Evolutionary conservation across 371 early-diverging fungal species (phyloP).

Genomic region (Blastocladiella emersonii): DNA sequence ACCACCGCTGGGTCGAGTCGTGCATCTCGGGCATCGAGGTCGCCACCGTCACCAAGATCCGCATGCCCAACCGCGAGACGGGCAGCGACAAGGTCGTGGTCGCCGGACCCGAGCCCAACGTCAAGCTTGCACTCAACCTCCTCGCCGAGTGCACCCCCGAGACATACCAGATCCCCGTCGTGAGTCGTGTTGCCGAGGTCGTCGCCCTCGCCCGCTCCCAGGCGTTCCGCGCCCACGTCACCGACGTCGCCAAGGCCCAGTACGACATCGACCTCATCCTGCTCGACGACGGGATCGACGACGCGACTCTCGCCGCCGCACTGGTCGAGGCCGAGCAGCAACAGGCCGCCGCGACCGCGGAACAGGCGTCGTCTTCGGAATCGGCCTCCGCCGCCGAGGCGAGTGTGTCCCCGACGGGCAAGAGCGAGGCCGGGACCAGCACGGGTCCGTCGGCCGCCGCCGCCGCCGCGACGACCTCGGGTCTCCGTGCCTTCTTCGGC

Average conservation of each 20-base stretch:
- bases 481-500: not conserved
- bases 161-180: conserved; percentile 13
- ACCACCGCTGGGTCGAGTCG: conserved; percentile 16
- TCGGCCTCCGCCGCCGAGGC: too few relatives aligned
- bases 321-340: conserved; percentile 14
- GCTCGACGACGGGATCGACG: conserved; percentile 10
- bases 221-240: conserved; percentile 7
- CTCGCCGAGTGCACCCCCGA: conserved; percentile 17
- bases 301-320: conserved; percentile 11
- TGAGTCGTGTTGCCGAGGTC: not conserved
- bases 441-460: conserved; percentile 8
- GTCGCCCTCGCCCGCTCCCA: conserved; percentile 8
- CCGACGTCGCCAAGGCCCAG: conserved; percentile 11
- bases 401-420: conserved; percentile 10
- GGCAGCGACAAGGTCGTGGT: conserved; percentile 21
- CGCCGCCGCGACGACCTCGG: not conserved
- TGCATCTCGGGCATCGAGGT: conserved; percentile 19
- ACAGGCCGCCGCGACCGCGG: conserved; percentile 15
- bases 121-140: conserved; percentile 12
- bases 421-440: conserved; percentile 9
- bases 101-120: conserved; percentile 15
- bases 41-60: conserved; percentile 16
- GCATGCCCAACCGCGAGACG: conserved; percentile 25
- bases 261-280: conserved; percentile 13
- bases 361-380: conserved; percentile 5